These are phyloP conservation scores for Daedalea quercina DNA, from an alignment of 768 basidiomycete genomes.

Conservation along the genomic window DNA sequence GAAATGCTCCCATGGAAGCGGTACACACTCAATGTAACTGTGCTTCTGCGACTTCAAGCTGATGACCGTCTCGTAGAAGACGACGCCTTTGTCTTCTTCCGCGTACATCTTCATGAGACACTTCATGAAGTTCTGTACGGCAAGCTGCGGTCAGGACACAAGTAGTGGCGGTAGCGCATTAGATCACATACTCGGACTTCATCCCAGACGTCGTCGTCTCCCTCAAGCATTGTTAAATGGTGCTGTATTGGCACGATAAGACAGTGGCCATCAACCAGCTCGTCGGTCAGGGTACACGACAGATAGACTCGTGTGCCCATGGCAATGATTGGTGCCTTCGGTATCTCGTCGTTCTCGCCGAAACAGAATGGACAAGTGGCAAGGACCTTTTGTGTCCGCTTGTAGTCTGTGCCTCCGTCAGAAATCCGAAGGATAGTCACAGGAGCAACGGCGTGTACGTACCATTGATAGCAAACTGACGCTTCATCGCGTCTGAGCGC, in stretches of 20 bases:
- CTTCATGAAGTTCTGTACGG: slow-evolving; percentile 86
- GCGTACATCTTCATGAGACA: slow-evolving; percentile 94
- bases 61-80: slow-evolving; percentile 94
- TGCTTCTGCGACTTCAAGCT: slow-evolving; percentile 84
- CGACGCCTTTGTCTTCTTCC: slow-evolving; percentile 85
- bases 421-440: neutral
- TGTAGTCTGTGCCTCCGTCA: slow-evolving; percentile 62
- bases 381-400: slow-evolving; percentile 85
- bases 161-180: neutral
- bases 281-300: slow-evolving; percentile 83
- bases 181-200: slow-evolving; percentile 69
- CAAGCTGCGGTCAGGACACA: no score
- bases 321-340: slow-evolving; percentile 82
- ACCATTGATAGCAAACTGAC: slow-evolving; percentile 96
- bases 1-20: slow-evolving; percentile 83
- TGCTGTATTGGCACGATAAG: slow-evolving; percentile 96
- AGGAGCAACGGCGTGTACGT: slow-evolving; percentile 12
- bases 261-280: slow-evolving; percentile 88
- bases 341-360: slow-evolving; percentile 86
- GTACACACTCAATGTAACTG: slow-evolving; percentile 90
- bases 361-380: slow-evolving; percentile 85
- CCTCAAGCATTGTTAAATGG: slow-evolving; percentile 84
- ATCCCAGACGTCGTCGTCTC: slow-evolving; percentile 97
- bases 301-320: slow-evolving; percentile 89
- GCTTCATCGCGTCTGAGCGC: slow-evolving; percentile 93